Percentiles rank a stretch among this genome's conserved stretches.
Conservation (phyloP, 306 rosid species). For the peach (Prunus persica) region Prunus_persica_NCBIv2 NC_034009.1:7314001-7314500, state of each 20-base stretch:
- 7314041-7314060: no score
- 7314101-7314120: not conserved
- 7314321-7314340: not conserved
- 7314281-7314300: not conserved
- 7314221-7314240: not conserved
- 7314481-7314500: conserved; percentile 1
- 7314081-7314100: not conserved
- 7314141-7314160: not conserved
- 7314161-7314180: not conserved
- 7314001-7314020: no score
- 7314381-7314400: no score
- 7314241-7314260: not conserved
- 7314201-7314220: not conserved
- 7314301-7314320: not conserved
- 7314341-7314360: not conserved
- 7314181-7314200: conserved; percentile 1
- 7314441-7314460: not conserved
- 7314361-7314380: conserved; percentile 6
- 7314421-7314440: not conserved
- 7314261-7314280: not conserved
- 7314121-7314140: no score
- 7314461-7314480: not conserved
- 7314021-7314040: no score
- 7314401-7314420: not conserved
- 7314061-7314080: not conserved